These are phyloP conservation scores for Colletotrichum sp. DNA, from an alignment of 2,329 filamentous ascomycete species.

Conservation along the genomic window DNA sequence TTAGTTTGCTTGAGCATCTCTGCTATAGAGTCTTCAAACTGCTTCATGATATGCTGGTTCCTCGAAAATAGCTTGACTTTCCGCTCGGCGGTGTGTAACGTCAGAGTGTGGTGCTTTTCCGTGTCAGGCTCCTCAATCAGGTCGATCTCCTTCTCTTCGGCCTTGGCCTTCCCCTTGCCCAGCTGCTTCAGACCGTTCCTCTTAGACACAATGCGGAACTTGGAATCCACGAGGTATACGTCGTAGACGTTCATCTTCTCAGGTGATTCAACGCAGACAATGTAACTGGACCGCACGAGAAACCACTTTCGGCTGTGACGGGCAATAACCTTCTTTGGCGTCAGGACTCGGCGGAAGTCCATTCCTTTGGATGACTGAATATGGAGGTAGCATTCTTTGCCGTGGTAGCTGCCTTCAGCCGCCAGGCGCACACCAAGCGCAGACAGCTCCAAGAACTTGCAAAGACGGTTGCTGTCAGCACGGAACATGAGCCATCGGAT, in stretches of 20 bases:
- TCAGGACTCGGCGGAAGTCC: slow-evolving; percentile 82
- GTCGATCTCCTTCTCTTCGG: slow-evolving; percentile 60
- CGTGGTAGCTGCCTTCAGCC: slow-evolving; percentile 95
- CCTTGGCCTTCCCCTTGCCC: slow-evolving; percentile 46
- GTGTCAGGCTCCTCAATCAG: slow-evolving; percentile 40
- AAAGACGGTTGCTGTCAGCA: slow-evolving; percentile 92
- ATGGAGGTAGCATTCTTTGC: slow-evolving; percentile 93
- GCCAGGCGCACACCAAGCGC: slow-evolving; percentile 92
- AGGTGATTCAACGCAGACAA: slow-evolving; percentile 97
- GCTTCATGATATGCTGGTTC: slow-evolving; percentile 85
- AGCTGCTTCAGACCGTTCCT: slow-evolving; percentile 60
- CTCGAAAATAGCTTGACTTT: slow-evolving; percentile 90
- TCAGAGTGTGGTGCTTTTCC: slow-evolving; percentile 80
- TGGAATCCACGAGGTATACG: slow-evolving; percentile 93
- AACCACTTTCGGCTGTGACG: slow-evolving; percentile 97
- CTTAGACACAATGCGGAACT: slow-evolving; percentile 83
- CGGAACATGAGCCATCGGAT: slow-evolving; percentile 97
- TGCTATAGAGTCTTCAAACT: slow-evolving; percentile 92
- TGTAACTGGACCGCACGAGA: slow-evolving; percentile 94
- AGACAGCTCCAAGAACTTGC: slow-evolving; percentile 94
- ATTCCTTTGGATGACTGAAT: slow-evolving; percentile 91
- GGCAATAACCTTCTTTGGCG: slow-evolving; percentile 77
- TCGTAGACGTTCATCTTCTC: slow-evolving; percentile 99
- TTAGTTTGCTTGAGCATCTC: slow-evolving; percentile 84
- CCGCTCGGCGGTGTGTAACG: slow-evolving; percentile 88